These are phyloP conservation scores for Entomophthora muscae DNA, from an alignment of 371 early-diverging fungal genomes.

Conservation along the genomic window DNA sequence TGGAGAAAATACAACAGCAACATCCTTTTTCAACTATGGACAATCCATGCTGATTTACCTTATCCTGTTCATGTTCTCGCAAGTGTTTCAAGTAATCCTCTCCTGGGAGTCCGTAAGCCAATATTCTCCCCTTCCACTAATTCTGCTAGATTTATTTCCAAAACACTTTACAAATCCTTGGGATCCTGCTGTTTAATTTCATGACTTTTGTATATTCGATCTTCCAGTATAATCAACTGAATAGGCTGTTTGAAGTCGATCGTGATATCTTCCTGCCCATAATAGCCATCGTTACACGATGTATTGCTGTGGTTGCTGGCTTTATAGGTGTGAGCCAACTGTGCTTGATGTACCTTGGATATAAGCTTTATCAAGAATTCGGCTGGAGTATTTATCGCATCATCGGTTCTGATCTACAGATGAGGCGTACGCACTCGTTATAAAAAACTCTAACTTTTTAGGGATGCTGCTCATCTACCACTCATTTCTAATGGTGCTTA, in stretches of 20 bases:
- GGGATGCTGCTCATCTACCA: slow-evolving; percentile 75
- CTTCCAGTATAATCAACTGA: slow-evolving; percentile 28
- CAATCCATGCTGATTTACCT: slow-evolving; percentile 1
- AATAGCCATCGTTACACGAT: neutral
- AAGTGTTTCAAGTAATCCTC: slow-evolving; percentile 1
- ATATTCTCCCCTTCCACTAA: neutral
- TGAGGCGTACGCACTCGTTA: slow-evolving; percentile 37
- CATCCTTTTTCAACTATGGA: neutral
- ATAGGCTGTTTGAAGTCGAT: neutral
- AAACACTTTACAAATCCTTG: slow-evolving; percentile 80
- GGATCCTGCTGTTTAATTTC: slow-evolving; percentile 58
- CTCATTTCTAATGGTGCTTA: slow-evolving; percentile 68
- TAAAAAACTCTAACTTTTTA: slow-evolving; percentile 11
- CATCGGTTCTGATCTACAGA: slow-evolving; percentile 78
- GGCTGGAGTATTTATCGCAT: slow-evolving; percentile 90
- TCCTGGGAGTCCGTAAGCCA: neutral
- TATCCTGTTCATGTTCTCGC: slow-evolving; percentile 1
- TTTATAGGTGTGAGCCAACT: slow-evolving; percentile 15
- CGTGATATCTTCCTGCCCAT: slow-evolving; percentile 7
- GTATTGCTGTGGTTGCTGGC: slow-evolving; percentile 12
- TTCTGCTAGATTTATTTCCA: slow-evolving; percentile 39
- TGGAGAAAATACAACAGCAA: neutral
- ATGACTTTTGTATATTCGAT: slow-evolving; percentile 59
- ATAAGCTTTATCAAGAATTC: slow-evolving; percentile 59
- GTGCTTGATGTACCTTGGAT: slow-evolving; percentile 14